phyloP scores from a whole-genome alignment of 306 rosid genomes.

The Cucurbita argyrosperma region DNA sequence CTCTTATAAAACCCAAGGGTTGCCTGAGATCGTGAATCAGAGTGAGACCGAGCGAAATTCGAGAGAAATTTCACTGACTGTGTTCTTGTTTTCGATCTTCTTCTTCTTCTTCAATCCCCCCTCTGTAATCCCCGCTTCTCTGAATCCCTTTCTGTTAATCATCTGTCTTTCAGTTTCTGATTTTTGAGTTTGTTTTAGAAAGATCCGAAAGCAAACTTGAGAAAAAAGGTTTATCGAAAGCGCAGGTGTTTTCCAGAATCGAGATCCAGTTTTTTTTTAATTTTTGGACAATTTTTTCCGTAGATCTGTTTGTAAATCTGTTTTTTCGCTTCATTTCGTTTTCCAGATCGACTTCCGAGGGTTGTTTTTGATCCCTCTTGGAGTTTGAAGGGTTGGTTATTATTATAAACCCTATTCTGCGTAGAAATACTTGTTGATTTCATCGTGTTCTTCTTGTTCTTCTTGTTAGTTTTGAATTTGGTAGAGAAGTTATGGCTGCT shows the following conservation, averaged over 20 bases:
- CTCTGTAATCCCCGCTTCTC: constrained; percentile 85
- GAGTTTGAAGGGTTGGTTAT: constrained; percentile 56
- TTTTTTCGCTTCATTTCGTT: not conserved
- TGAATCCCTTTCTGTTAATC: constrained; percentile 99
- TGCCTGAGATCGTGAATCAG: not conserved
- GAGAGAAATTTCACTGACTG: not conserved
- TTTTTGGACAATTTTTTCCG: not conserved
- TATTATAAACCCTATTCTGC: constrained; percentile 32
- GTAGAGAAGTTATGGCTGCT: constrained; percentile 42
- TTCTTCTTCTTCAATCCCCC: constrained; percentile 12
- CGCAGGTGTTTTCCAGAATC: constrained; percentile 98
- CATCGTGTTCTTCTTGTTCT: not conserved
- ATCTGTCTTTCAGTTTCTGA: constrained; percentile 78
- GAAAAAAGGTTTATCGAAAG: constrained; percentile 41
- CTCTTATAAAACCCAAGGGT: not conserved
- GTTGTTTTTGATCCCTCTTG: constrained; percentile 63
- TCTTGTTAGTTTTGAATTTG: not conserved
- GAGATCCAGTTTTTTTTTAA: constrained; percentile 53
- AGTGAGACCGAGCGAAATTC: constrained; percentile 4
- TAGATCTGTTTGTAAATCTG: not conserved
- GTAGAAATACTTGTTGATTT: constrained; percentile 8
- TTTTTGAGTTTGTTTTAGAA: constrained; percentile 74
- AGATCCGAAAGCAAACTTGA: constrained; percentile 49
- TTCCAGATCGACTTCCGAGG: constrained; percentile 32
- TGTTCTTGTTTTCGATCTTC: not conserved